Evolutionary conservation across 148 eudicot genomes (phyloP), one percentile per base, ranked within the genome.

Genomic region (Euryodendron excelsum): DNA sequence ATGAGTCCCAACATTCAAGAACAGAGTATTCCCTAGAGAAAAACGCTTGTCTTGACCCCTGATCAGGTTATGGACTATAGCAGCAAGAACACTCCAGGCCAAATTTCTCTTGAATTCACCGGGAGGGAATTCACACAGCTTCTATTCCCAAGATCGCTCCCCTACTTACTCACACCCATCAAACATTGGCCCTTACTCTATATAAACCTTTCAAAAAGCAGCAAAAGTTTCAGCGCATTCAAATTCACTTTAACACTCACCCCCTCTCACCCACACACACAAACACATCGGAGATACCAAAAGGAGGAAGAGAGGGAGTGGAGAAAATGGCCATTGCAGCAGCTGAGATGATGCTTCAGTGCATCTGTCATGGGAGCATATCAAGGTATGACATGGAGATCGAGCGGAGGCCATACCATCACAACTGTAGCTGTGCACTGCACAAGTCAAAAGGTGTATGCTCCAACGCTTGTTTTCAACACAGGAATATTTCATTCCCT

Each of bases 331-430:
- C 66, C 52, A 83, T 76, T 47, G 71, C 56, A 41, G 86, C 81
- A 73, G 75, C 77, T 8, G 71, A 79, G 21, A 69, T 72, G 58
- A 72, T 82, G 80, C 58, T 77, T 45, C 45, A 69, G 37, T 82
- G 55, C 20, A 13, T 50, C 55, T 50, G 8, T 50, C 14, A 50
- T 9, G 55, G 55, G 11, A 50, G 55, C 15, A 3, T 50, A 65
- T 84, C 88, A 18, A 69, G 82, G 69, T 33, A 72, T 65, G 80
- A 82, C 68, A 27, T 39, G 37, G 83, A 82, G 44, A 77, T 82
- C 20, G 80, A 84, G 41, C 82, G 81, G 3, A 81, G 85, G 5
- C 92, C 92, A 0, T 89, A 87, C 77, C 86, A 87, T 61, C 82
- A 72, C 5, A 82, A 87, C 72, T 87, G 90, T 53, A 63, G 75